Evolutionary conservation across 2,329 filamentous ascomycete species (phyloP).

Genomic region (Xylaria hypoxylon): DNA sequence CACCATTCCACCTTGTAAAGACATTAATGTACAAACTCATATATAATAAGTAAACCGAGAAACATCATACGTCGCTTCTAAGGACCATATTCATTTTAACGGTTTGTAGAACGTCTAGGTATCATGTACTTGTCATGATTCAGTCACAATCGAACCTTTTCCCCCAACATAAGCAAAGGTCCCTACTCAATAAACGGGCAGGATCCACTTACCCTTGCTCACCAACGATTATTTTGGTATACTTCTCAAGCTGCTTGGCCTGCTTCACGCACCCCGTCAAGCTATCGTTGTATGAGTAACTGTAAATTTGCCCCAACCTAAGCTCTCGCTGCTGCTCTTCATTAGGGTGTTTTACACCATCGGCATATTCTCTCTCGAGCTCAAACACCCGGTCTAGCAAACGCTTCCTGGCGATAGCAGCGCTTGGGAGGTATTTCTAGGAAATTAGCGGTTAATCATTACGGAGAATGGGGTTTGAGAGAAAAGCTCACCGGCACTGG

Average conservation of each 20-base stretch:
- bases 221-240: constrained; percentile 68
- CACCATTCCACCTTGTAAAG: not conserved
- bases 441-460: constrained; percentile 9
- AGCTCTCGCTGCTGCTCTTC: constrained; percentile 53
- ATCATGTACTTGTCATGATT: constrained; percentile 11
- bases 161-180: constrained; percentile 23
- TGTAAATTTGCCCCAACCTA: constrained; percentile 69
- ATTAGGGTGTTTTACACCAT: constrained; percentile 42
- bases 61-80: not conserved
- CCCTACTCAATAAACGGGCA: not conserved
- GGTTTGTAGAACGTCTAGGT: not conserved
- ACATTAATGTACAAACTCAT: not conserved
- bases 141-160: constrained; percentile 53
- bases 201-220: constrained; percentile 56
- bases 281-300: constrained; percentile 65
- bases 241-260: constrained; percentile 65
- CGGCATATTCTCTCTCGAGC: constrained; percentile 56
- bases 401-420: constrained; percentile 64
- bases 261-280: constrained; percentile 66
- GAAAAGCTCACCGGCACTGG: constrained; percentile 59
- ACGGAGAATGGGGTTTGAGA: not conserved
- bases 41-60: not conserved
- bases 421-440: constrained; percentile 66
- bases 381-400: constrained; percentile 63
- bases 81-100: not conserved